These are phyloP conservation scores for Excoecaria agallocha DNA, from an alignment of 345 rosid species.

Conservation along the genomic window DNA sequence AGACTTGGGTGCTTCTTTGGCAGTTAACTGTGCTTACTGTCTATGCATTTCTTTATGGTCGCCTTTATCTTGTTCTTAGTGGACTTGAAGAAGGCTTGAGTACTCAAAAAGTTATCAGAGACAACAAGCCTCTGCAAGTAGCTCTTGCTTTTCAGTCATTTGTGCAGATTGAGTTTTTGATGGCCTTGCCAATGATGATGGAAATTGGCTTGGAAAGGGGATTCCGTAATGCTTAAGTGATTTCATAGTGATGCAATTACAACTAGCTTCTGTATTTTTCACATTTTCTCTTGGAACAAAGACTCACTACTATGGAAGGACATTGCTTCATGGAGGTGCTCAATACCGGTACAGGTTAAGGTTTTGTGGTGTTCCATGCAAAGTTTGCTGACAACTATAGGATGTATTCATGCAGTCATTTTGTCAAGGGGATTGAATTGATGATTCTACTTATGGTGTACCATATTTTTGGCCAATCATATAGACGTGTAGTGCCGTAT, in stretches of 20 bases:
- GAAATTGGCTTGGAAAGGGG: conserved; percentile 97
- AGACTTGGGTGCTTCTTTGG: conserved; percentile 22
- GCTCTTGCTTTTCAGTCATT: conserved; percentile 98
- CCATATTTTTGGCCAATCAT: conserved; percentile 72
- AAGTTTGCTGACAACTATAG: conserved; percentile 97
- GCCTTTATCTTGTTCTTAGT: conserved; percentile 93
- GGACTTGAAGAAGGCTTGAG: conserved; percentile 87
- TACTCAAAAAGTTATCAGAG: conserved; percentile 65
- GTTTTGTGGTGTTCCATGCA: conserved; percentile 98
- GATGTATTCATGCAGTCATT: conserved; percentile 95
- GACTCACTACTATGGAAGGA: conserved; percentile 94
- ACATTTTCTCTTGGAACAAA: conserved; percentile 98
- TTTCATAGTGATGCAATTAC: conserved; percentile 91
- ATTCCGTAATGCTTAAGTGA: conserved; percentile 93
- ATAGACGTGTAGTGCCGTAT: conserved; percentile 85
- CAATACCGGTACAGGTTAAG: conserved; percentile 90
- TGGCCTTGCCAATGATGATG: conserved; percentile 99
- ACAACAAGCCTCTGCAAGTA: conserved; percentile 91
- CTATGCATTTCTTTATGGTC: conserved; percentile 94
- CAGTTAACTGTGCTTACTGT: conserved; percentile 97
- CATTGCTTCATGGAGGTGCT: conserved; percentile 95
- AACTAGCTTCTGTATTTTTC: conserved; percentile 92
- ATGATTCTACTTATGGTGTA: conserved; percentile 87
- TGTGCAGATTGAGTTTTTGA: conserved; percentile 91
- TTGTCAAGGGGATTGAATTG: conserved; percentile 94